Evolutionary conservation across 352 stramenopile genomes (phyloP).

Genomic region (Phytopythium mirpurense): DNA sequence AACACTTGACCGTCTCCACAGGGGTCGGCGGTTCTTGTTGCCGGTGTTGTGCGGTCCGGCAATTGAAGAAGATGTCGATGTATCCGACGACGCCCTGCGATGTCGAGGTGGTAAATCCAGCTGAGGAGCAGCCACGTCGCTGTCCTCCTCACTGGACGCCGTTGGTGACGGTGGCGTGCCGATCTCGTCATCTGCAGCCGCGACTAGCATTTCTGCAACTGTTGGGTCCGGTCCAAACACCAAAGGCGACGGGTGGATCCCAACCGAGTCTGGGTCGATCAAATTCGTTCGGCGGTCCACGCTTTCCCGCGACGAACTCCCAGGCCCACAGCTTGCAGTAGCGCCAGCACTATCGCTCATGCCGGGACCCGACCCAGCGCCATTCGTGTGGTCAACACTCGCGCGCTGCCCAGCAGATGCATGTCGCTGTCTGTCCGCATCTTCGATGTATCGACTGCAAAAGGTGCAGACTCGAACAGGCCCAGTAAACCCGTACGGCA

Average conservation of each 20-base stretch:
- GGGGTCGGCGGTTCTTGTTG: constrained; percentile 1
- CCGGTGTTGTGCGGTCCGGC: neutral
- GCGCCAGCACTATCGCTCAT: neutral
- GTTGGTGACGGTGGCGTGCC: constrained; percentile 21
- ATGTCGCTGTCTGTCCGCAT: constrained; percentile 27
- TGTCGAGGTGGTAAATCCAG: constrained; percentile 8
- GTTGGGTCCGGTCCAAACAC: constrained; percentile 28
- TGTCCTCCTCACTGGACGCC: constrained; percentile 16
- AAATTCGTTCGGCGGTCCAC: constrained; percentile 19
- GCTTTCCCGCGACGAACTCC: neutral
- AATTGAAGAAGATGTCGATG: constrained; percentile 9
- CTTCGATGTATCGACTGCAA: constrained; percentile 48
- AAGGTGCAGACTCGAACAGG: constrained; percentile 77
- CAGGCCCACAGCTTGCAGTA: neutral
- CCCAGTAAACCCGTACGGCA: constrained; percentile 41
- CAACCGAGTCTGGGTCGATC: constrained; percentile 10
- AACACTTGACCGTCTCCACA: constrained; percentile 45
- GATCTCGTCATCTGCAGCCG: neutral
- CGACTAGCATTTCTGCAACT: constrained; percentile 7
- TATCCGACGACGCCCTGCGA: constrained; percentile 28
- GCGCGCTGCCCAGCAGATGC: constrained; percentile 11
- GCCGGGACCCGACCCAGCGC: neutral
- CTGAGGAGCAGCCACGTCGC: constrained; percentile 4
- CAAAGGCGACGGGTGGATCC: constrained; percentile 27
- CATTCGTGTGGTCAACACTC: neutral